These are phyloP conservation scores for Calonectria montana DNA, from an alignment of 2,329 filamentous ascomycete species.

Conservation along the genomic window DNA sequence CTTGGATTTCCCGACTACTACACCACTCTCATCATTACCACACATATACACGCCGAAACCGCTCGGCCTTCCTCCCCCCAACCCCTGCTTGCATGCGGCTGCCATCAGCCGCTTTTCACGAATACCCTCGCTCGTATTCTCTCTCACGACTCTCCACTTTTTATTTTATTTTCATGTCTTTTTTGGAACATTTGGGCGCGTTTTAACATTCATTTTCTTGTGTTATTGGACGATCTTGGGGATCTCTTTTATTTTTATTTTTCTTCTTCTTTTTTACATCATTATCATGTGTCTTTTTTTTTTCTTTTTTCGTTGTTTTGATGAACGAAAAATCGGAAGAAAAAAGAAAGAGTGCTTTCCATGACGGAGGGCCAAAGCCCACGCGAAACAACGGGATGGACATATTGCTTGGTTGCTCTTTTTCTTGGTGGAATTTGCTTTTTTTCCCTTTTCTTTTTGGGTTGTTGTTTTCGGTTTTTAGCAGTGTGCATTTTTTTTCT, in stretches of 20 bases:
- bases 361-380: conserved; percentile 20
- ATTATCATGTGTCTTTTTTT: neutral
- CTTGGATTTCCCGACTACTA: neutral
- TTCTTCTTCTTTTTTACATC: no score
- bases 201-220: conserved; percentile 30
- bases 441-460: no score
- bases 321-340: conserved; percentile 13
- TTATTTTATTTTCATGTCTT: neutral
- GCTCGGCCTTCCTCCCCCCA: neutral
- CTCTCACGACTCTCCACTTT: conserved; percentile 30
- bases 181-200: neutral
- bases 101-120: conserved; percentile 26
- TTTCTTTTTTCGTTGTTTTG: neutral
- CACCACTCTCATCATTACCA: neutral
- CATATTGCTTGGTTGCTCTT: conserved; percentile 9
- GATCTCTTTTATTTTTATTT: neutral
- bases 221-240: conserved; percentile 24
- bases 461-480: neutral
- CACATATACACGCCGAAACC: neutral
- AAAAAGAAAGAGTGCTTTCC: conserved; percentile 26
- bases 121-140: conserved; percentile 20
- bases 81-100: neutral
- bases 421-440: neutral
- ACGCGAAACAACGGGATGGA: conserved; percentile 17
- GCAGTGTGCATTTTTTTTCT: conserved; percentile 20